A percentile compares a stretch with the other conserved stretches of the same genome.
Evolutionary conservation across 2,329 filamentous ascomycete genomes (phyloP).

Genomic region (Aspergillus arachidicola): DNA sequence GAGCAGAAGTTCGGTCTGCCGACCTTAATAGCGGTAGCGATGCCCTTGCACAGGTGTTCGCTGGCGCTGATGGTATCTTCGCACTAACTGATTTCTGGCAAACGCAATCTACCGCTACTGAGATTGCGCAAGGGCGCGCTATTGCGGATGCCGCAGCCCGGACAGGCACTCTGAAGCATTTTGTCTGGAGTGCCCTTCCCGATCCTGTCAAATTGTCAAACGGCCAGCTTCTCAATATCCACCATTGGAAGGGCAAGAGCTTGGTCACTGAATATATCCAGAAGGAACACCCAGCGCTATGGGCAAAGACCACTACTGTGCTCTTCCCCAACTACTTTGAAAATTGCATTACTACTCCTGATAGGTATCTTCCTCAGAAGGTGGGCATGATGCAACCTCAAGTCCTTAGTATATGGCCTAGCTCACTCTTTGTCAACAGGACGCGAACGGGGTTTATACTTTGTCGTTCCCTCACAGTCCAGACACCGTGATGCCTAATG

Average conservation of each 20-base stretch:
- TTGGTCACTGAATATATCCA: constrained; percentile 15
- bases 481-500: not conserved
- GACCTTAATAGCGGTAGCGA: not conserved
- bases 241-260: constrained; percentile 17
- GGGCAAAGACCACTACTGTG: constrained; percentile 14
- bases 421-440: not conserved
- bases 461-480: not conserved
- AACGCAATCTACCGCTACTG: not conserved
- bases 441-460: not conserved
- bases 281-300: constrained; percentile 5
- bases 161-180: not conserved
- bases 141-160: not conserved
- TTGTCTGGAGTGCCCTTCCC: not conserved
- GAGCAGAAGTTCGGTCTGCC: not conserved
- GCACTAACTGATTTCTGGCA: not conserved
- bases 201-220: not conserved
- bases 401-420: not conserved
- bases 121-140: not conserved
- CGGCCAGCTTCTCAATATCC: constrained; percentile 9
- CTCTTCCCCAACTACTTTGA: constrained; percentile 9
- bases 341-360: not conserved
- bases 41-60: not conserved
- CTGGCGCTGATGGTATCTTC: not conserved
- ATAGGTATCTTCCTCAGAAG: not conserved
- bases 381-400: not conserved